Conservation (phyloP, 495 filamentous ascomycete genomes). For the Margaritispora aquatica region DNA sequence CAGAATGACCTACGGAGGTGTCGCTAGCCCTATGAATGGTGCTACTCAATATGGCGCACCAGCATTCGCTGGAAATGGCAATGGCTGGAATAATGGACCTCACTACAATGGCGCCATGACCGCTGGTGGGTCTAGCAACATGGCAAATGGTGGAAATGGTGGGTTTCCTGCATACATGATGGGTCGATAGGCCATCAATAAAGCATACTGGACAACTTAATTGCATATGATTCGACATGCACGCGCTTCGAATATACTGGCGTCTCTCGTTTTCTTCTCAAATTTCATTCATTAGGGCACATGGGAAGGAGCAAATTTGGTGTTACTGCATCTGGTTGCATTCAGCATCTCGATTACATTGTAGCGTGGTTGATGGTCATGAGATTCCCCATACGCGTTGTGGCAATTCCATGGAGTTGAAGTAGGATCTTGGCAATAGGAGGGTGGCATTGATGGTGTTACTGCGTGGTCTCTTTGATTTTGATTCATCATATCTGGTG, state of each 20-base stretch:
- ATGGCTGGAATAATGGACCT: slow-evolving; percentile 39
- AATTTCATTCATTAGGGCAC: slow-evolving; percentile 7
- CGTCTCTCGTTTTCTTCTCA: slow-evolving; percentile 6
- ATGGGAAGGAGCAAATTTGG: slow-evolving; percentile 18
- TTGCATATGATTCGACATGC: slow-evolving; percentile 2
- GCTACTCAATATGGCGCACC: slow-evolving; percentile 37
- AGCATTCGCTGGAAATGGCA: slow-evolving; percentile 32
- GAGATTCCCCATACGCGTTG: slow-evolving; percentile 27
- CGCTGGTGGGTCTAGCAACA: slow-evolving; percentile 32
- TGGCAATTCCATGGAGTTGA: slow-evolving; percentile 24
- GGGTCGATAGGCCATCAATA: slow-evolving; percentile 39
- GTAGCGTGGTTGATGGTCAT: slow-evolving; percentile 27
- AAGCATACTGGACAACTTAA: neutral
- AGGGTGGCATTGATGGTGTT: slow-evolving; percentile 22
- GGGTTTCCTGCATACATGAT: slow-evolving; percentile 51
- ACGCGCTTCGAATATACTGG: neutral
- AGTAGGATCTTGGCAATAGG: slow-evolving; percentile 17
- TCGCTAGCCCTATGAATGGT: slow-evolving; percentile 31
- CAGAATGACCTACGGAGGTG: slow-evolving; percentile 26
- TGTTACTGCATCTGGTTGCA: slow-evolving; percentile 22
- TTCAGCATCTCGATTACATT: slow-evolving; percentile 22
- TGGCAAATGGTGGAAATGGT: slow-evolving; percentile 38
- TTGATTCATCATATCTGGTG: slow-evolving; percentile 14
- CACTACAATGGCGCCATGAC: slow-evolving; percentile 31
- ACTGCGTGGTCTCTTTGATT: slow-evolving; percentile 12